Percentiles rank a stretch among this genome's conserved stretches.
Conservation (phyloP, 139 green algal genomes). For the Diplosphaera chodatii region DNA sequence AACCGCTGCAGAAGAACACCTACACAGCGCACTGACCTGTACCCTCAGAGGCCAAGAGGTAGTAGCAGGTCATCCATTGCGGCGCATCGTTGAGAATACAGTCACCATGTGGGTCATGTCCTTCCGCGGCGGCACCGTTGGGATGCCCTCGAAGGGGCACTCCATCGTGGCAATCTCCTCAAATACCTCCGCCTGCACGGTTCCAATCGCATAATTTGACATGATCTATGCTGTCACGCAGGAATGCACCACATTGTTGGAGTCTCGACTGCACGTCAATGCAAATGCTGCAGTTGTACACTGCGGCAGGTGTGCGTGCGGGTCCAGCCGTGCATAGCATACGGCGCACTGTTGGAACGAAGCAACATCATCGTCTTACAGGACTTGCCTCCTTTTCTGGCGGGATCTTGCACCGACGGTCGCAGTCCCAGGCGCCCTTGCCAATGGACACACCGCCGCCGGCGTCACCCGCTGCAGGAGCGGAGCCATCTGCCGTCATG, state of each 20-base stretch:
- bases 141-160: conserved; percentile 83
- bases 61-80: too few species aligned
- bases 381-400: conserved; percentile 87
- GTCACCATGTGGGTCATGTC: conserved; percentile 77
- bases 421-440: conserved; percentile 94
- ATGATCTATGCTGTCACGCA: neutral
- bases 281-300: too few species aligned
- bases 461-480: neutral
- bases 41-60: too few species aligned
- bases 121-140: conserved; percentile 83
- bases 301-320: neutral
- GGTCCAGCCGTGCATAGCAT: too few species aligned
- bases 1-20: conserved; percentile 86
- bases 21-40: too few species aligned
- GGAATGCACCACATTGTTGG: too few species aligned
- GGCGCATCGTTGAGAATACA: too few species aligned
- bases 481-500: too few species aligned
- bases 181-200: conserved; percentile 76
- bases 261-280: too few species aligned
- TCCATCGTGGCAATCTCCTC: conserved; percentile 93
- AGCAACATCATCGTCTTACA: conserved; percentile 8
- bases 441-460: conserved; percentile 49
- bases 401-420: conserved; percentile 71
- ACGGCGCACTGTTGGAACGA: neutral
- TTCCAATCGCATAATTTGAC: neutral